Conservation (phyloP, 2,329 filamentous ascomycete species). For the Beauveria medogensis region DNA sequence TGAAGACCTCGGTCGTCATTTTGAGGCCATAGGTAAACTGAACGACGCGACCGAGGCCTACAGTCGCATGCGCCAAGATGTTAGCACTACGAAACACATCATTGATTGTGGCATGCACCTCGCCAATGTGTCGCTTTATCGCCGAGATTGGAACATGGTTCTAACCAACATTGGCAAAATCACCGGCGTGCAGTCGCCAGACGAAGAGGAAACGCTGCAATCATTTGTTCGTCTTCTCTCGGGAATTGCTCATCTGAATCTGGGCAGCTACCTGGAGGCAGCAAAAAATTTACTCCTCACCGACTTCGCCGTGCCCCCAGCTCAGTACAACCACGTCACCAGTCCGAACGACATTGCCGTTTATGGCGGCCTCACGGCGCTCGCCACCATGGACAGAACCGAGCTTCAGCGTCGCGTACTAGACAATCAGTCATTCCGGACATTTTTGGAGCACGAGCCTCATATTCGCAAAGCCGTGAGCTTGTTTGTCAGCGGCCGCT, state of each 20-base stretch:
- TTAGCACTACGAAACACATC: slow-evolving; percentile 75
- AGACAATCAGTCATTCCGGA: slow-evolving; percentile 72
- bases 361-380: slow-evolving; percentile 82
- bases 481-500: slow-evolving; percentile 85
- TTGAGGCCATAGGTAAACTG: slow-evolving; percentile 70
- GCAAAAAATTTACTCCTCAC: slow-evolving; percentile 62
- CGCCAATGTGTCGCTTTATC: slow-evolving; percentile 66
- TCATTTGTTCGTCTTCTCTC: slow-evolving; percentile 45
- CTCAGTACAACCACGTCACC: slow-evolving; percentile 61
- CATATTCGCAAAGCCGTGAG: slow-evolving; percentile 87
- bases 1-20: slow-evolving; percentile 81
- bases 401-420: slow-evolving; percentile 70
- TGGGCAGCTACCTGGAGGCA: slow-evolving; percentile 49
- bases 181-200: slow-evolving; percentile 34
- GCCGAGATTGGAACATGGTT: slow-evolving; percentile 68
- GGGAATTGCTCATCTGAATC: slow-evolving; percentile 42
- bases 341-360: slow-evolving; percentile 84
- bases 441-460: slow-evolving; percentile 84
- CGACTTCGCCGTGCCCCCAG: slow-evolving; percentile 41
- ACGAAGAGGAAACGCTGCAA: slow-evolving; percentile 40
- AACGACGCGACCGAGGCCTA: slow-evolving; percentile 68
- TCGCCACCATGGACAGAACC: slow-evolving; percentile 78
- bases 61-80: slow-evolving; percentile 81
- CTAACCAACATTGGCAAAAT: slow-evolving; percentile 56
- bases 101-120: slow-evolving; percentile 74